phyloP scores from a whole-genome alignment of 2,329 filamentous ascomycete species.

The Lasiodiplodia sp. region DNA sequence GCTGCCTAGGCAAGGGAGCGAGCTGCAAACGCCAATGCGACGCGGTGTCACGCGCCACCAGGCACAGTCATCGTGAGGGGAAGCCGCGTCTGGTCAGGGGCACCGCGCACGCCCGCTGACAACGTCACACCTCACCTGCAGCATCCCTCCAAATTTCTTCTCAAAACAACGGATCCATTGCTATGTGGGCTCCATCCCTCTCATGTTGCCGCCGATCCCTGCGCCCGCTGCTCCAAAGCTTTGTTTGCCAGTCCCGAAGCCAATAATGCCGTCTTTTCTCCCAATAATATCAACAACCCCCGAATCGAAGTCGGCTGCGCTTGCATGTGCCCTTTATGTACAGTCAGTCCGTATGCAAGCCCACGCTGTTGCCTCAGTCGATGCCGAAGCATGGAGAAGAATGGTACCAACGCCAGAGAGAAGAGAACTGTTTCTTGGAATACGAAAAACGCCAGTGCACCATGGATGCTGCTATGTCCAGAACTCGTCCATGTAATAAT shows the following conservation, averaged over 20 bases:
- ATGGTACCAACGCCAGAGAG: not conserved
- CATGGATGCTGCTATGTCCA: slow-evolving; percentile 7
- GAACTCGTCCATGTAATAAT: not conserved
- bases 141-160: slow-evolving; percentile 11
- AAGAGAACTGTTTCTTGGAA: slow-evolving; percentile 12
- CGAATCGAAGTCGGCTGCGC: slow-evolving; percentile 1
- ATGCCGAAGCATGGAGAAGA: not conserved
- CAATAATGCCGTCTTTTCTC: not conserved
- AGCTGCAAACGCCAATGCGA: not conserved
- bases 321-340: slow-evolving; percentile 10
- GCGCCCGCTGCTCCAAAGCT: not conserved
- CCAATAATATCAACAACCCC: slow-evolving; percentile 11
- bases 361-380: not conserved
- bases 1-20: not conserved
- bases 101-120: slow-evolving; percentile 8
- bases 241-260: not conserved
- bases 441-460: slow-evolving; percentile 13
- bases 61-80: slow-evolving; percentile 1
- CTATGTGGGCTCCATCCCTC: slow-evolving; percentile 3
- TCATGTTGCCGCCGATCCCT: slow-evolving; percentile 17
- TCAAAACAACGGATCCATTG: slow-evolving; percentile 7
- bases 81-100: not conserved
- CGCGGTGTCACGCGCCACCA: slow-evolving; percentile 3
- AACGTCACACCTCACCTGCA: slow-evolving; percentile 23
- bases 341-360: slow-evolving; percentile 4